Evolutionary conservation across 2,329 filamentous ascomycete genomes (phyloP).

Genomic region (Ilyonectria mors-panacis): DNA sequence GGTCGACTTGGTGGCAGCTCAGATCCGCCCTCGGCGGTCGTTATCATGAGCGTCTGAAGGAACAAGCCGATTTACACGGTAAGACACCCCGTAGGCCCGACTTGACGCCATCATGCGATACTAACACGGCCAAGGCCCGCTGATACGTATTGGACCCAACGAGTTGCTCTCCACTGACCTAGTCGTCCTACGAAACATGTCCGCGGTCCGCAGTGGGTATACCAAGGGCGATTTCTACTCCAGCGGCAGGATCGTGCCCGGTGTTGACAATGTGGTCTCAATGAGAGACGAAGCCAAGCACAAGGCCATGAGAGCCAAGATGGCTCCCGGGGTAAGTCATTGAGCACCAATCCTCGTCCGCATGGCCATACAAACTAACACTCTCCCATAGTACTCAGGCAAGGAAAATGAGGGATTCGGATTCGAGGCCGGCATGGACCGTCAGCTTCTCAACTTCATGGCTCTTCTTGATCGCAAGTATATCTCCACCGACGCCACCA

Average conservation of each 20-base stretch:
- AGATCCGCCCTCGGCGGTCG: conserved; percentile 45
- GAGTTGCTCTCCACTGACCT: conserved; percentile 59
- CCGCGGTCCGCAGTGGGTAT: conserved; percentile 55
- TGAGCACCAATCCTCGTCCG: background rate
- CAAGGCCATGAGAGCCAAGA: conserved; percentile 59
- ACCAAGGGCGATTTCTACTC: conserved; percentile 61
- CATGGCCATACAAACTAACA: background rate
- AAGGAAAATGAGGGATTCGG: conserved; percentile 63
- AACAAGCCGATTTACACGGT: conserved; percentile 47
- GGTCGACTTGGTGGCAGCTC: conserved; percentile 51
- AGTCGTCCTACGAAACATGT: conserved; percentile 55
- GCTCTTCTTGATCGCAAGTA: conserved; percentile 65
- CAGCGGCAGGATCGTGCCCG: conserved; percentile 65
- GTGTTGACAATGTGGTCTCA: conserved; percentile 68
- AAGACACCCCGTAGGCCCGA: background rate
- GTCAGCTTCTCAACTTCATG: conserved; percentile 57
- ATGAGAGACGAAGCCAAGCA: conserved; percentile 64
- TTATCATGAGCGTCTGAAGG: conserved; percentile 48
- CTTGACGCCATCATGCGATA: background rate
- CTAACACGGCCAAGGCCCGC: conserved; percentile 44
- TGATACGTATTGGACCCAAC: conserved; percentile 61
- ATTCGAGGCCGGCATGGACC: conserved; percentile 59
- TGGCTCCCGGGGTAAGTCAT: conserved; percentile 58
- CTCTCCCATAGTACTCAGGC: conserved; percentile 61
- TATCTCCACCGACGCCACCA: conserved; percentile 53